phyloP scores from a whole-genome alignment of 495 filamentous ascomycete species.

The Thermothielavioides terrestris region DNA sequence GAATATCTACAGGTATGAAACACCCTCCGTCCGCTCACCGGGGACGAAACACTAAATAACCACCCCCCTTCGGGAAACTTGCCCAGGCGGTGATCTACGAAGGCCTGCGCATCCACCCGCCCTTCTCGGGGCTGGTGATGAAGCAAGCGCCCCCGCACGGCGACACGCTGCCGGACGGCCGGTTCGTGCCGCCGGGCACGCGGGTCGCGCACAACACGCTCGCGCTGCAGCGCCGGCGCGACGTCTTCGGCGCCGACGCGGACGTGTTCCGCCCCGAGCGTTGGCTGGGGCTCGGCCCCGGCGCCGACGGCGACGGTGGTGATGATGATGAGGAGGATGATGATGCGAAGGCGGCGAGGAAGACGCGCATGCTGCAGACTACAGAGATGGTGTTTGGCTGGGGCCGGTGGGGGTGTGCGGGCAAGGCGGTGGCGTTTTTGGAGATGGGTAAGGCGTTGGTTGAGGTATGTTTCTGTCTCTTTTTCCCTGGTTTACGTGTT shows the following conservation, averaged over 20 bases:
- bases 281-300: conserved; percentile 38
- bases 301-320: too few relatives aligned
- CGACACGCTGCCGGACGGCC: conserved; percentile 38
- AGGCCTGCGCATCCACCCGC: conserved; percentile 39
- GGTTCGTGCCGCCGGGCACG: conserved; percentile 45
- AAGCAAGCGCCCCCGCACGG: conserved; percentile 45
- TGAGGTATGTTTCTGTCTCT: conserved; percentile 30
- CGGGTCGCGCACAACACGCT: conserved; percentile 42
- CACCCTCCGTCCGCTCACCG: background rate
- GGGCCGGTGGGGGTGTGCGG: conserved; percentile 37
- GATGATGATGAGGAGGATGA: too few relatives aligned
- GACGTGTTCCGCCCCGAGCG: conserved; percentile 41
- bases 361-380: conserved; percentile 25
- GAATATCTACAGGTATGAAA: conserved; percentile 31
- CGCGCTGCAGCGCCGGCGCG: conserved; percentile 19
- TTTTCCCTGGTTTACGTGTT: background rate
- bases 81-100: conserved; percentile 42
- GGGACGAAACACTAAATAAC: background rate
- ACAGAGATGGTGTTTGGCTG: conserved; percentile 31
- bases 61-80: background rate
- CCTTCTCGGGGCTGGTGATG: conserved; percentile 27
- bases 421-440: conserved; percentile 36
- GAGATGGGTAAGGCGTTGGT: conserved; percentile 51
- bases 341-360: too few relatives aligned
- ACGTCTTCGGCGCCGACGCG: conserved; percentile 31